Conservation (phyloP, 352 stramenopile genomes). For the Paralagenidium karlingii region DNA sequence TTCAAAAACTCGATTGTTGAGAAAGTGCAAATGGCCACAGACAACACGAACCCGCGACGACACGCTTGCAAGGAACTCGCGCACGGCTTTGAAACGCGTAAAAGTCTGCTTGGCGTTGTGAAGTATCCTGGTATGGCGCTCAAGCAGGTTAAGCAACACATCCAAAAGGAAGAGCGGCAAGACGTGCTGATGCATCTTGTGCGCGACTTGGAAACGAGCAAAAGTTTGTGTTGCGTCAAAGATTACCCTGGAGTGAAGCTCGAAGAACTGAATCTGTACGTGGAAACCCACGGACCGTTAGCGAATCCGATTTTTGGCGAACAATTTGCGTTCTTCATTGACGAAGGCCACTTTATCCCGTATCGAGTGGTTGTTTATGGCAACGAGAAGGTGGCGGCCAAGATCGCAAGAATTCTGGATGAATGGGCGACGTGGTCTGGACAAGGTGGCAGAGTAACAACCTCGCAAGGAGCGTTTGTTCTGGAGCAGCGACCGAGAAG, state of each 20-base stretch:
- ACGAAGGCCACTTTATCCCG: slow-evolving; percentile 10
- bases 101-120: slow-evolving; percentile 10
- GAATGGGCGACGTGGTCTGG: no score
- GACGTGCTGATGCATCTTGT: slow-evolving; percentile 10
- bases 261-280: slow-evolving; percentile 9
- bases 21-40: no score
- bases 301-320: slow-evolving; percentile 8
- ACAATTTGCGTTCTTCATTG: slow-evolving; percentile 13
- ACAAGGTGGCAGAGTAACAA: neutral
- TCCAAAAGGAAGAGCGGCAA: slow-evolving; percentile 11
- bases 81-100: slow-evolving; percentile 12
- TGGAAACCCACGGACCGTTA: slow-evolving; percentile 7
- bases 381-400: no score
- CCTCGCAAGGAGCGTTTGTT: slow-evolving; percentile 3
- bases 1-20: no score
- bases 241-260: slow-evolving; percentile 10
- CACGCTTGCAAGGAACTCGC: no score
- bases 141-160: slow-evolving; percentile 9
- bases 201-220: slow-evolving; percentile 11
- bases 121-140: slow-evolving; percentile 10
- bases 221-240: slow-evolving; percentile 11
- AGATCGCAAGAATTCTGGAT: no score
- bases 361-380: slow-evolving; percentile 7
- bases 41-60: no score
- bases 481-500: slow-evolving; percentile 6